phyloP scores from a whole-genome alignment of 2,329 filamentous ascomycete species.

The Penicillium corylophilum region DNA sequence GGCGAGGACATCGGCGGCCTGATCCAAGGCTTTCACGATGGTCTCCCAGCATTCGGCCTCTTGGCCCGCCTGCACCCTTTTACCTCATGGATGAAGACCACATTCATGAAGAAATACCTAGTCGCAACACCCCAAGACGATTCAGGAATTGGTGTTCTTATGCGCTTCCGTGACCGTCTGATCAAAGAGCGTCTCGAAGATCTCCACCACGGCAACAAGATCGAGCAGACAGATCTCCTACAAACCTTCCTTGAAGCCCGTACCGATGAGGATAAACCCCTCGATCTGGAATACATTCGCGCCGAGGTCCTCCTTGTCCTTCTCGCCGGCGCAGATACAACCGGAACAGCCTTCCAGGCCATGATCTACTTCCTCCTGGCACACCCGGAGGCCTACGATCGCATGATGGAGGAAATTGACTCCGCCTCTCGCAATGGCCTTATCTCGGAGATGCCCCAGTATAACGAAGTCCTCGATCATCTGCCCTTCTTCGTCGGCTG shows the following conservation, averaged over 20 bases:
- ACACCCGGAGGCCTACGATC: conserved; percentile 43
- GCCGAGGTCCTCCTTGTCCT: conserved; percentile 55
- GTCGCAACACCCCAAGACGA: conserved; percentile 55
- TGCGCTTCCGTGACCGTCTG: conserved; percentile 58
- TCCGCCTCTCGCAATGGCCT: conserved; percentile 32
- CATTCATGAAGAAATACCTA: conserved; percentile 53
- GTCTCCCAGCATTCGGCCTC: conserved; percentile 52
- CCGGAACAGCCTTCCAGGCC: conserved; percentile 52
- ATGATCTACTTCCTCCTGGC: conserved; percentile 47
- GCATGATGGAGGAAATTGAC: conserved; percentile 51
- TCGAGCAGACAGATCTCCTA: conserved; percentile 52
- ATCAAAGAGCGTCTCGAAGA: conserved; percentile 51
- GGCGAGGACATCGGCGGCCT: conserved; percentile 54
- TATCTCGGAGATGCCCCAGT: conserved; percentile 38
- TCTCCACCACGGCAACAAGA: conserved; percentile 47
- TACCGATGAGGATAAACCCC: conserved; percentile 47
- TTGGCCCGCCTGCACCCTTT: conserved; percentile 55
- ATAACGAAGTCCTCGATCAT: conserved; percentile 43
- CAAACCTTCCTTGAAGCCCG: conserved; percentile 51
- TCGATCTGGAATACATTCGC: conserved; percentile 53
- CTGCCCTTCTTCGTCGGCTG: conserved; percentile 53
- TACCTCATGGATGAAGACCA: conserved; percentile 56
- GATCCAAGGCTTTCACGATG: conserved; percentile 57
- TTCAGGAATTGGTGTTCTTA: conserved; percentile 56
- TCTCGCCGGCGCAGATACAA: conserved; percentile 55